phyloP scores from a whole-genome alignment of 192 early-diverging fungal species.

The Backusella luteola region DNA sequence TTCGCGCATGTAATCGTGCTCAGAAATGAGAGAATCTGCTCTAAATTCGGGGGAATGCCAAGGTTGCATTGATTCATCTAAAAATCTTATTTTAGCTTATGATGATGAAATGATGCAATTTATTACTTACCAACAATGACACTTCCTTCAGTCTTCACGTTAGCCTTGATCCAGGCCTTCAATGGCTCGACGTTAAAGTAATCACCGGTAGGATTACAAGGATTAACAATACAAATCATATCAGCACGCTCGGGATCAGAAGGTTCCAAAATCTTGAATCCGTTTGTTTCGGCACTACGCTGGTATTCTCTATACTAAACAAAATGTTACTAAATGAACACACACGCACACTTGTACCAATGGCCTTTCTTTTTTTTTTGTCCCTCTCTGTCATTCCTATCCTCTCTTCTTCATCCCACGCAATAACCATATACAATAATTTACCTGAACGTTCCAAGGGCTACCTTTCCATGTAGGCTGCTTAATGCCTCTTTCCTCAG shows the following conservation, averaged over 20 bases:
- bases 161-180: slow-evolving; percentile 75
- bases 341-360: neutral
- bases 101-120: neutral
- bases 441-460: slow-evolving; percentile 72
- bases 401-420: neutral
- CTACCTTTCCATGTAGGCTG: slow-evolving; percentile 82
- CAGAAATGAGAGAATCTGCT: slow-evolving; percentile 75
- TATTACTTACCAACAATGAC: slow-evolving; percentile 70
- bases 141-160: slow-evolving; percentile 73
- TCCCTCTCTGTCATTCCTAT: neutral
- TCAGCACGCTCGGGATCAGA: slow-evolving; percentile 57
- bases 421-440: neutral
- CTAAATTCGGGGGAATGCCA: slow-evolving; percentile 84
- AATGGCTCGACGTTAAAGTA: slow-evolving; percentile 73
- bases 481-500: slow-evolving; percentile 30
- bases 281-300: slow-evolving; percentile 76
- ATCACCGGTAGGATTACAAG: slow-evolving; percentile 91
- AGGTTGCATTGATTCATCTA: slow-evolving; percentile 94
- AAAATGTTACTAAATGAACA: neutral
- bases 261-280: slow-evolving; percentile 61
- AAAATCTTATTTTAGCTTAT: neutral
- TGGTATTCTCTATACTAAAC: slow-evolving; percentile 88
- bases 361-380: neutral
- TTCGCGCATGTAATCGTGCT: slow-evolving; percentile 62
- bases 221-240: slow-evolving; percentile 84